Evolutionary conservation across 768 basidiomycete species (phyloP).

Genomic region (Phlebiopsis gigantea): DNA sequence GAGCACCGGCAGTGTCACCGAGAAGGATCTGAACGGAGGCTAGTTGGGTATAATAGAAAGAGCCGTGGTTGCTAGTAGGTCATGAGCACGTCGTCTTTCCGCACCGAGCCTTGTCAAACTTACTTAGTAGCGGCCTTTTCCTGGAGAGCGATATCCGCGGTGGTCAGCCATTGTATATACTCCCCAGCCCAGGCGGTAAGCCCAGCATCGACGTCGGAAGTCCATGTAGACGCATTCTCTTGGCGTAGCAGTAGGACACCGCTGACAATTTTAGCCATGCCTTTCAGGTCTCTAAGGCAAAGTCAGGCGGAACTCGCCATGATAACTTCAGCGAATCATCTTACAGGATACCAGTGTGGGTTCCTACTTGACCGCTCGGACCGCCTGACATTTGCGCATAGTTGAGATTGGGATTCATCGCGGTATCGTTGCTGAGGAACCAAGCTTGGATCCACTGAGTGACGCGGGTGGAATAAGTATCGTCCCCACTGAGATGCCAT

Average conservation of each 20-base stretch:
- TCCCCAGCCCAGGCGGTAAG: slow-evolving; percentile 46
- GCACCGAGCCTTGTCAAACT: too few relatives aligned
- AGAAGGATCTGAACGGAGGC: slow-evolving; percentile 51
- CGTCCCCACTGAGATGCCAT: slow-evolving; percentile 39
- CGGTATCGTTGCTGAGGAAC: slow-evolving; percentile 53
- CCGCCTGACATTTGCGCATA: slow-evolving; percentile 30
- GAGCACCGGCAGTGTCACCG: slow-evolving; percentile 45
- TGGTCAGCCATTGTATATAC: slow-evolving; percentile 54
- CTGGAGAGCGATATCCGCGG: slow-evolving; percentile 39
- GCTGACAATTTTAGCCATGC: slow-evolving; percentile 50
- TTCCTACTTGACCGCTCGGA: slow-evolving; percentile 26
- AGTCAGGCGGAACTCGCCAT: neutral
- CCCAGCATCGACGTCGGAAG: slow-evolving; percentile 40
- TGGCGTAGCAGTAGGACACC: slow-evolving; percentile 50
- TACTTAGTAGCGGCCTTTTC: slow-evolving; percentile 48
- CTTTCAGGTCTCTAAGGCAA: slow-evolving; percentile 46
- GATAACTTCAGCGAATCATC: slow-evolving; percentile 15
- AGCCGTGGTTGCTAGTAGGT: slow-evolving; percentile 53
- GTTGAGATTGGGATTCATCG: slow-evolving; percentile 62
- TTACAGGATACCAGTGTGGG: slow-evolving; percentile 52
- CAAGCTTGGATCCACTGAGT: slow-evolving; percentile 47
- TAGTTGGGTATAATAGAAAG: slow-evolving; percentile 58
- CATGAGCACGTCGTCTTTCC: too few relatives aligned
- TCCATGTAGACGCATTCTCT: slow-evolving; percentile 48
- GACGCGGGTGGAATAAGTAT: slow-evolving; percentile 37